phyloP scores from a whole-genome alignment of 257 asterid genomes.

The Capsicum baccatum region DNA sequence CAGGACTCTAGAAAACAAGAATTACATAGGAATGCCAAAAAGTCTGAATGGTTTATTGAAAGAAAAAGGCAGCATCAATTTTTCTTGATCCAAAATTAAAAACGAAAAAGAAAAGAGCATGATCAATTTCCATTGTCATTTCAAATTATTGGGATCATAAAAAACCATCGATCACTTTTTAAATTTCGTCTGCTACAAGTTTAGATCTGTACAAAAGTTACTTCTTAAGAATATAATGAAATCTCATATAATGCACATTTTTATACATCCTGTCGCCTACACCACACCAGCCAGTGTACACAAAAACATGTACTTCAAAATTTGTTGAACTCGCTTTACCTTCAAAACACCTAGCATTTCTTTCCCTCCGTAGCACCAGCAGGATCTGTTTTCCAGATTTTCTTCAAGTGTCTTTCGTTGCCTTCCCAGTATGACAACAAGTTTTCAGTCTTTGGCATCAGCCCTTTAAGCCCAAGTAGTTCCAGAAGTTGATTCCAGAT shows the following conservation, averaged over 20 bases:
- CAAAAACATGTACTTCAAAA: neutral
- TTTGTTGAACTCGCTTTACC: neutral
- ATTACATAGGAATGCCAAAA: conserved; percentile 18
- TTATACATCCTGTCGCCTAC: neutral
- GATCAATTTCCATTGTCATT: neutral
- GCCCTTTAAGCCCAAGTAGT: neutral
- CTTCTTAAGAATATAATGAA: neutral
- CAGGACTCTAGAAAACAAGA: conserved; percentile 1
- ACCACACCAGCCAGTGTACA: neutral
- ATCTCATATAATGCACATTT: neutral
- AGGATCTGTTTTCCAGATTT: neutral
- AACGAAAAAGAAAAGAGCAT: neutral
- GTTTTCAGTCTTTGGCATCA: conserved; percentile 18
- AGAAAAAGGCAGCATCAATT: neutral
- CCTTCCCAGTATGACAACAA: neutral
- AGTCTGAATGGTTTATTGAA: neutral
- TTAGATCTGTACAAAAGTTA: neutral
- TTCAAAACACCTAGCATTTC: neutral
- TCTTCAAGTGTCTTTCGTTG: neutral
- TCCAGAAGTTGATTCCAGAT: neutral
- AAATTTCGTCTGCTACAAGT: neutral
- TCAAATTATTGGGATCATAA: neutral
- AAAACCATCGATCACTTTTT: conserved; percentile 7
- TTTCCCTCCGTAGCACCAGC: neutral
- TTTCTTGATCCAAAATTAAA: neutral